phyloP scores from a whole-genome alignment of 2,329 filamentous ascomycete species.

The Phyllosticta citriasiana region DNA sequence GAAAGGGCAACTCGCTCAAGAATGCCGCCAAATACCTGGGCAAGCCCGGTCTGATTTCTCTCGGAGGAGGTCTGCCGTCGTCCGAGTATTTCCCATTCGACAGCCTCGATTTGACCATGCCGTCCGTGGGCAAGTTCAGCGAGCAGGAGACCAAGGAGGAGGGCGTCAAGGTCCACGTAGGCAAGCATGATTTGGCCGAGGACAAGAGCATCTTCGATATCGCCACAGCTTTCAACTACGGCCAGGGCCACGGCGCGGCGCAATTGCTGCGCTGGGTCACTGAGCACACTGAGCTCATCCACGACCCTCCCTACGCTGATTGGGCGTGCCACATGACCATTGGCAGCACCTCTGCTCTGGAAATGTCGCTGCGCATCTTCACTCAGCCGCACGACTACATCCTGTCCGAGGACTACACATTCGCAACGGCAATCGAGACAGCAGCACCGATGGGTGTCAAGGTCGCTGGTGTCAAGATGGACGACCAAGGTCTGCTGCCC shows the following conservation, averaged over 20 bases:
- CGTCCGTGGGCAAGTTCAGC: constrained; percentile 57
- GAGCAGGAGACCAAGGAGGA: constrained; percentile 45
- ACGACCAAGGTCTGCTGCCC: constrained; percentile 55
- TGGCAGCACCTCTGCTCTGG: constrained; percentile 77
- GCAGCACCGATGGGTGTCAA: constrained; percentile 53
- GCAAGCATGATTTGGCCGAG: constrained; percentile 72
- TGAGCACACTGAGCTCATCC: constrained; percentile 89
- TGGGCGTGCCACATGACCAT: constrained; percentile 79
- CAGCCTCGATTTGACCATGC: constrained; percentile 63
- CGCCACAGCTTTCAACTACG: constrained; percentile 85
- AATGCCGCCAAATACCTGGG: constrained; percentile 68
- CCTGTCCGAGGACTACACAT: constrained; percentile 85
- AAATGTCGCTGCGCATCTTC: constrained; percentile 76
- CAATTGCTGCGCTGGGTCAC: constrained; percentile 86
- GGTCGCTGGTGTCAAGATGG: constrained; percentile 53
- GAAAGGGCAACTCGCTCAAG: constrained; percentile 58
- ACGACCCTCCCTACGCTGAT: constrained; percentile 77
- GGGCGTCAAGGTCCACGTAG: constrained; percentile 54
- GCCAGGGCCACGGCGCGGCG: constrained; percentile 72
- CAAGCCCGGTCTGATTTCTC: constrained; percentile 75
- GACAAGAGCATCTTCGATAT: constrained; percentile 61
- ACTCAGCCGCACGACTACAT: constrained; percentile 65
- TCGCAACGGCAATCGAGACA: constrained; percentile 64
- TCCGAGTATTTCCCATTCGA: constrained; percentile 90
- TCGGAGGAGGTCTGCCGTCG: constrained; percentile 85